Percentiles rank a stretch among this genome's conserved stretches.
phyloP scores from a whole-genome alignment of 805 yeast species.

The Wickerhamiella australiensis region DNA sequence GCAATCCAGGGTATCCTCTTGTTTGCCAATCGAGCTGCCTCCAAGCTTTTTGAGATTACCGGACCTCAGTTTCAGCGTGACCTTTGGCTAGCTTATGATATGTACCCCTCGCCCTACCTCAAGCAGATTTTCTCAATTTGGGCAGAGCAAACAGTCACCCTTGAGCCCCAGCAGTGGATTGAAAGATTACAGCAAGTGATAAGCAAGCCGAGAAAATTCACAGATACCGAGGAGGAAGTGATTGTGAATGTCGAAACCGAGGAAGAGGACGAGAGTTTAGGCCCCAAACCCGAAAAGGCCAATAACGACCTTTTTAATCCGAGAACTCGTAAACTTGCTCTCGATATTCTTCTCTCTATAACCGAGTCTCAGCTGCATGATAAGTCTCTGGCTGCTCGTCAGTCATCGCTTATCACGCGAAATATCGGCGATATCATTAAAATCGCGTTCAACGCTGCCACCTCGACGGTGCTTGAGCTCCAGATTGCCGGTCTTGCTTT shows the following conservation, averaged over 20 bases:
- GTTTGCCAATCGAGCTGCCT: constrained; percentile 43
- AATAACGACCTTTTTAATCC: constrained; percentile 32
- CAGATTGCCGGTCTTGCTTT: constrained; percentile 55
- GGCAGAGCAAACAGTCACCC: constrained; percentile 41
- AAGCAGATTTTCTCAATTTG: constrained; percentile 42
- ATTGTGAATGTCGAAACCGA: constrained; percentile 33
- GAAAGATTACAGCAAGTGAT: constrained; percentile 35
- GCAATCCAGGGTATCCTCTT: constrained; percentile 50
- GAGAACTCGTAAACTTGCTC: constrained; percentile 34
- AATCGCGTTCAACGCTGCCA: constrained; percentile 68
- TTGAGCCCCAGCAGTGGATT: constrained; percentile 44
- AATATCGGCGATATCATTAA: constrained; percentile 50
- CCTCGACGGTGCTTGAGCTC: constrained; percentile 50
- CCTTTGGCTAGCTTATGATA: constrained; percentile 50
- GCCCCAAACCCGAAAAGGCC: constrained; percentile 18
- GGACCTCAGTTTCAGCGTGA: constrained; percentile 38
- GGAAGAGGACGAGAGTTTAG: constrained; percentile 30
- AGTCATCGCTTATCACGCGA: constrained; percentile 21
- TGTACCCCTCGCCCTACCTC: constrained; percentile 36
- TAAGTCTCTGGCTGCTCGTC: constrained; percentile 18
- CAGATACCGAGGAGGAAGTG: not conserved
- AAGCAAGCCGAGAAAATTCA: constrained; percentile 25
- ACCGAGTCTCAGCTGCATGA: constrained; percentile 19
- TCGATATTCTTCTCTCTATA: constrained; percentile 27
- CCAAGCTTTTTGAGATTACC: constrained; percentile 32